phyloP scores from a whole-genome alignment of 2,329 filamentous ascomycete species.

The Acrocalymma vagum region DNA sequence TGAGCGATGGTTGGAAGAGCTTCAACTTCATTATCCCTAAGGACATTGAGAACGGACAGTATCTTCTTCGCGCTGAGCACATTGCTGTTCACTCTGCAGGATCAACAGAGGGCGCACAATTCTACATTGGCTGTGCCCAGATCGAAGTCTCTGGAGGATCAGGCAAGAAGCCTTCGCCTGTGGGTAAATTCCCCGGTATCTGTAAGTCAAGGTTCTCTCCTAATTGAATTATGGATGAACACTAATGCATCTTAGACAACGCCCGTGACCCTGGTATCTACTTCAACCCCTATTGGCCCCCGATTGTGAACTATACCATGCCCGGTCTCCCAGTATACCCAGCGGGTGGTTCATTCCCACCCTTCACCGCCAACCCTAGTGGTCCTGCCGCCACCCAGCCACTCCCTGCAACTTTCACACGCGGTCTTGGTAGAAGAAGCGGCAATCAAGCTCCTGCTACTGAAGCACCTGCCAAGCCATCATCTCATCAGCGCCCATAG shows the following conservation, averaged over 20 bases:
- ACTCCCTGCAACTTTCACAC: slow-evolving; percentile 7
- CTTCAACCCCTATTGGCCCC: slow-evolving; percentile 17
- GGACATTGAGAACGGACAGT: slow-evolving; percentile 41
- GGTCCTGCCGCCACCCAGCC: slow-evolving; percentile 13
- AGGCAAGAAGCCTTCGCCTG: slow-evolving; percentile 37
- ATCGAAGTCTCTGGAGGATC: slow-evolving; percentile 47
- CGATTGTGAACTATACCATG: slow-evolving; percentile 16
- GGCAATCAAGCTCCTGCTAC: too few species aligned
- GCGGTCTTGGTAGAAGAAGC: too few species aligned
- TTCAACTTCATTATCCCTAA: slow-evolving; percentile 16
- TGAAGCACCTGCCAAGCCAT: too few species aligned
- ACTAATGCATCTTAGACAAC: slow-evolving; percentile 3
- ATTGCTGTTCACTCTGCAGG: slow-evolving; percentile 50
- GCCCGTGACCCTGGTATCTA: slow-evolving; percentile 13
- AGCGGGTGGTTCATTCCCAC: slow-evolving; percentile 13
- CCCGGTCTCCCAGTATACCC: slow-evolving; percentile 14
- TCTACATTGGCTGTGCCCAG: slow-evolving; percentile 54
- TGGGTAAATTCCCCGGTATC: slow-evolving; percentile 48
- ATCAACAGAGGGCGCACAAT: slow-evolving; percentile 42
- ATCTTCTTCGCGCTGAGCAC: slow-evolving; percentile 53
- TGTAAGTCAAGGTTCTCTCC: slow-evolving; percentile 8
- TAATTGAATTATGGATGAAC: neutral
- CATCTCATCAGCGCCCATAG: too few species aligned
- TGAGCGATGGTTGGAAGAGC: slow-evolving; percentile 14
- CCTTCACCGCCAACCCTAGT: slow-evolving; percentile 12